These are phyloP conservation scores for Piper betle DNA, from an alignment of 164 flowering plant genomes.

Conservation along the genomic window DNA sequence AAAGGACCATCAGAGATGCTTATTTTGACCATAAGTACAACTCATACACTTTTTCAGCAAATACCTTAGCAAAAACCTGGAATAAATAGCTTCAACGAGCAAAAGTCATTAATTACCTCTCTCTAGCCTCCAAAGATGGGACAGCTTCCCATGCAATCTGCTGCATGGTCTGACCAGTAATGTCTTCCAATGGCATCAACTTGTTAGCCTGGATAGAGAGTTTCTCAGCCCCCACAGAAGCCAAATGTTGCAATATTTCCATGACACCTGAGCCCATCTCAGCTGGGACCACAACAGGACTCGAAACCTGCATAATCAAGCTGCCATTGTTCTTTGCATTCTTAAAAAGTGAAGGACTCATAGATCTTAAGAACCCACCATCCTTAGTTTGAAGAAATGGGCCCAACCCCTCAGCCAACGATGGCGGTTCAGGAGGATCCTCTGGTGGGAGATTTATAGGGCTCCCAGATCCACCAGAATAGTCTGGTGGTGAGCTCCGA, in stretches of 20 bases:
- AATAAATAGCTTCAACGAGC: too few species aligned
- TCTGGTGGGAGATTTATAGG: slow-evolving; percentile 49
- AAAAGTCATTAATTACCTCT: slow-evolving; percentile 39
- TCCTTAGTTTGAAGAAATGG: slow-evolving; percentile 60
- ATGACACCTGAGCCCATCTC: slow-evolving; percentile 87
- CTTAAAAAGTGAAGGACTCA: slow-evolving; percentile 66
- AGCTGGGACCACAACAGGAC: slow-evolving; percentile 90
- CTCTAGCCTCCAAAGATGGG: slow-evolving; percentile 37
- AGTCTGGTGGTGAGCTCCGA: slow-evolving; percentile 43
- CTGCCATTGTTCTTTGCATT: slow-evolving; percentile 51
- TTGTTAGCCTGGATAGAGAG: slow-evolving; percentile 83
- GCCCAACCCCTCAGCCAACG: slow-evolving; percentile 85
- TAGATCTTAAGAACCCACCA: slow-evolving; percentile 87
- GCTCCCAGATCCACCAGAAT: slow-evolving; percentile 55
- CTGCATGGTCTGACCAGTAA: slow-evolving; percentile 77
- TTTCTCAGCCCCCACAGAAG: slow-evolving; percentile 81
- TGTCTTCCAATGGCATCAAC: slow-evolving; percentile 89
- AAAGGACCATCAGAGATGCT: too few species aligned
- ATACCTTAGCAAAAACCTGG: too few species aligned
- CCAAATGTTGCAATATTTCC: slow-evolving; percentile 67
- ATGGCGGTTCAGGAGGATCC: slow-evolving; percentile 48
- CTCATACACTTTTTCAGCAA: too few species aligned
- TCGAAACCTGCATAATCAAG: slow-evolving; percentile 86
- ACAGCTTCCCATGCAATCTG: slow-evolving; percentile 77
- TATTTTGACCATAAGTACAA: too few species aligned